phyloP scores from a whole-genome alignment of 768 basidiomycete species.

The button mushroom (Agaricus bisporus) region DNA sequence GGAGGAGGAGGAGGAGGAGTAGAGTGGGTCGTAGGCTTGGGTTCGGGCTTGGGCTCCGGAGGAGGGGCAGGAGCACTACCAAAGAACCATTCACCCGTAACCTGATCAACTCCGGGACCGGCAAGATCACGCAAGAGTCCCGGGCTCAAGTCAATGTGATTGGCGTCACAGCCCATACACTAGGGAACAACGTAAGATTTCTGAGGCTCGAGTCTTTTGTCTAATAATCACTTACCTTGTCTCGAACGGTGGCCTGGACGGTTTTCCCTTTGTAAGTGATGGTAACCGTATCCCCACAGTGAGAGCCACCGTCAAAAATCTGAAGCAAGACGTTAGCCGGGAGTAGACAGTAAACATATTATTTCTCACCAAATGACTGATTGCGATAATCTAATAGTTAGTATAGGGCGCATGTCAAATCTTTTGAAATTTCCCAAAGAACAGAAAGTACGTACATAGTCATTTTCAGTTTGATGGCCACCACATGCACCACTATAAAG shows the following conservation, averaged over 20 bases:
- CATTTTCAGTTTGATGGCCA: conserved; percentile 18
- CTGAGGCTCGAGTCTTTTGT: not conserved
- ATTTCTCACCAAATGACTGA: conserved; percentile 30
- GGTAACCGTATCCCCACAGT: conserved; percentile 40
- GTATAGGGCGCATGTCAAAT: not conserved
- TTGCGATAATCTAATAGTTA: conserved; percentile 33
- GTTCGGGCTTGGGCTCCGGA: not conserved
- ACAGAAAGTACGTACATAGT: conserved; percentile 23
- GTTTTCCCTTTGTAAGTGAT: conserved; percentile 32
- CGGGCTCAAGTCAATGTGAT: conserved; percentile 40
- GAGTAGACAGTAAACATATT: not conserved
- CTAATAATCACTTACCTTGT: conserved; percentile 27
- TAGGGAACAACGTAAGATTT: conserved; percentile 11
- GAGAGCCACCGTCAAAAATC: conserved; percentile 34
- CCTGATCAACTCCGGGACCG: conserved; percentile 21
- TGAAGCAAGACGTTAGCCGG: conserved; percentile 12
- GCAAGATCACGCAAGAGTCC: conserved; percentile 41
- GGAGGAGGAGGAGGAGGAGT: not conserved
- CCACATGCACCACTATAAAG: conserved; percentile 37
- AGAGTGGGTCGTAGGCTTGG: not conserved
- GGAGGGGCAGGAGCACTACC: conserved; percentile 16
- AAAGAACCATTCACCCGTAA: conserved; percentile 35
- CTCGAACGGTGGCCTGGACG: conserved; percentile 36
- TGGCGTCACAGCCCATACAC: conserved; percentile 33
- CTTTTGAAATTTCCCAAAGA: not conserved